Percentiles rank a stretch among this genome's conserved stretches.
phyloP scores from a whole-genome alignment of 768 basidiomycete genomes.

The Cantharellus cinnabarinus region DNA sequence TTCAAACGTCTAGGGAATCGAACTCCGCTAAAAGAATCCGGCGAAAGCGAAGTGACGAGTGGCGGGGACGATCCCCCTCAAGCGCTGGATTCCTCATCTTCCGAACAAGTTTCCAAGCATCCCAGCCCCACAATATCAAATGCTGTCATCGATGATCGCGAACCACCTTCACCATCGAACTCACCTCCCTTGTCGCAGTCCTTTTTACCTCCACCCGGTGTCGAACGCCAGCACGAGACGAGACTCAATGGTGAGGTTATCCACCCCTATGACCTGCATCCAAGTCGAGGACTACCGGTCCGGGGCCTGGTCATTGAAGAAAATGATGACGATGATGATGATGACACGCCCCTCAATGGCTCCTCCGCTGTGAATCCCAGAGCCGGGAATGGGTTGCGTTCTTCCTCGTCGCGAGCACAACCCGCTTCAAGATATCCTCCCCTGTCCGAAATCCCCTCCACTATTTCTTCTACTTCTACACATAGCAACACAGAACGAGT shows the following conservation, averaged over 20 bases:
- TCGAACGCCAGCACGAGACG: background rate
- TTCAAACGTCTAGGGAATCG: constrained; percentile 5
- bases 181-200: background rate
- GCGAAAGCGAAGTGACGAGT: constrained; percentile 3
- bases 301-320: background rate
- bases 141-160: constrained; percentile 17
- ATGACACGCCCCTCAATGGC: background rate
- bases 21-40: background rate
- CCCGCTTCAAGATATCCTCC: constrained; percentile 24
- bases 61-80: constrained; percentile 4
- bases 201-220: background rate
- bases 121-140: constrained; percentile 4
- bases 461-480: constrained; percentile 24
- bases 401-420: background rate
- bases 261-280: too few species aligned
- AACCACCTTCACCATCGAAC: constrained; percentile 8
- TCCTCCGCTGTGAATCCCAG: background rate
- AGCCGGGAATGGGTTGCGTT: background rate
- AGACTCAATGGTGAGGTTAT: background rate
- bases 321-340: background rate
- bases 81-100: background rate
- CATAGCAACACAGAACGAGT: constrained; percentile 15
- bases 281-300: background rate
- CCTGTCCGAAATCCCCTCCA: constrained; percentile 29
- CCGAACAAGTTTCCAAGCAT: constrained; percentile 3